Evolutionary conservation across 495 filamentous ascomycete species (phyloP).

Genomic region (Parachaetomium inaequale): DNA sequence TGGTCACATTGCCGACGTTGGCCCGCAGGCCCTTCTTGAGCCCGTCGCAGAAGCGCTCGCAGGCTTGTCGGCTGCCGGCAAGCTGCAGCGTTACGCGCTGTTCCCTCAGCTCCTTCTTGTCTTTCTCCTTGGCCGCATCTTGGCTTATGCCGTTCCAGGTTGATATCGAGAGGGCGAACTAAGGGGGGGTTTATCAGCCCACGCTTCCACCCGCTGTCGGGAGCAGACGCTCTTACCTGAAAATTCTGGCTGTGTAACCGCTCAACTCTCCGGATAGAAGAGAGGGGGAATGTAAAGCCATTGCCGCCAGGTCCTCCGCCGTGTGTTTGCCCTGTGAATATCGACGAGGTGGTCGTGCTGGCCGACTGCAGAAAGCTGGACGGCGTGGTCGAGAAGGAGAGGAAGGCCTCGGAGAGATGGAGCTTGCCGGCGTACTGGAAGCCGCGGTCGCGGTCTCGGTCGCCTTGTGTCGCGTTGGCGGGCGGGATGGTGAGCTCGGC

Average conservation of each 20-base stretch:
- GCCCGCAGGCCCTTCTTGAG: conserved; percentile 83
- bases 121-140: conserved; percentile 45
- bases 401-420: conserved; percentile 86
- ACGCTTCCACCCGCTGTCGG: background rate
- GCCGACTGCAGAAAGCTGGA: conserved; percentile 80
- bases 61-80: conserved; percentile 78
- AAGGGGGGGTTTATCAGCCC: background rate
- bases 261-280: conserved; percentile 86
- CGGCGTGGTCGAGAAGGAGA: conserved; percentile 92
- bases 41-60: conserved; percentile 93
- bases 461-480: conserved; percentile 54
- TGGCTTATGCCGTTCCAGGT: conserved; percentile 84
- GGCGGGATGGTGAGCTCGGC: conserved; percentile 86
- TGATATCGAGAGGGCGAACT: conserved; percentile 90
- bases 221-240: conserved; percentile 41
- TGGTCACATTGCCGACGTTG: conserved; percentile 80
- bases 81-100: conserved; percentile 89
- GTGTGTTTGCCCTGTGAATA: conserved; percentile 83
- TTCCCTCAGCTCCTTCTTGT: conserved; percentile 52
- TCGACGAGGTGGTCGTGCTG: conserved; percentile 66
- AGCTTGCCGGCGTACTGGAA: conserved; percentile 90
- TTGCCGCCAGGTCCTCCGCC: conserved; percentile 91
- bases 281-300: conserved; percentile 94
- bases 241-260: conserved; percentile 84
- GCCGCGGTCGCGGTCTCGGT: conserved; percentile 62